Conservation (phyloP, 192 early-diverging fungal genomes). For the Backusella tarrabulga region DNA sequence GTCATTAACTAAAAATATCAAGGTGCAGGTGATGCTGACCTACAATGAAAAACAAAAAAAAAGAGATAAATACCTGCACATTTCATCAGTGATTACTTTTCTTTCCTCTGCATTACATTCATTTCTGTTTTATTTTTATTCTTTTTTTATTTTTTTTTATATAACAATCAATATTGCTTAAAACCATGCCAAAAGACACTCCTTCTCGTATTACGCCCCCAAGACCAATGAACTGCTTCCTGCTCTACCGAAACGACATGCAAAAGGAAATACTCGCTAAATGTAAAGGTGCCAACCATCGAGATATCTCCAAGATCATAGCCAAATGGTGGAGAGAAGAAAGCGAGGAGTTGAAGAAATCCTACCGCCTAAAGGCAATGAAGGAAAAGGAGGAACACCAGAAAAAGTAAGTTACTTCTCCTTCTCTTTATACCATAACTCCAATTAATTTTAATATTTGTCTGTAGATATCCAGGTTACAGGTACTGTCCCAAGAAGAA, state of each 20-base stretch:
- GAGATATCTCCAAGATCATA: constrained; percentile 59
- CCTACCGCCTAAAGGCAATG: constrained; percentile 47
- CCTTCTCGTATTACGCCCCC: neutral
- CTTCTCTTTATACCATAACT: neutral
- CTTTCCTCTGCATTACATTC: neutral
- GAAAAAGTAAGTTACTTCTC: constrained; percentile 20
- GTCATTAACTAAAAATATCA: neutral
- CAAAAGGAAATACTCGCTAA: constrained; percentile 51
- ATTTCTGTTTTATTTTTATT: neutral
- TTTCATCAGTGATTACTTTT: neutral
- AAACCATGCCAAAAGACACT: neutral
- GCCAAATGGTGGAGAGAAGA: constrained; percentile 59
- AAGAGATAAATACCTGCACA: neutral
- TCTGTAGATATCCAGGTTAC: constrained; percentile 23
- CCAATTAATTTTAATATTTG: neutral
- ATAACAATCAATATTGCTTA: neutral
- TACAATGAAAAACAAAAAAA: neutral
- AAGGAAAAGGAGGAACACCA: constrained; percentile 48
- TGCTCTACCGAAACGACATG: constrained; percentile 58
- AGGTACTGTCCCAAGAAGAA: constrained; percentile 19
- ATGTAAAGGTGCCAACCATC: constrained; percentile 53
- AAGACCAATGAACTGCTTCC: constrained; percentile 65
- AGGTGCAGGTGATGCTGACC: neutral
- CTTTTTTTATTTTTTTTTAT: neutral
- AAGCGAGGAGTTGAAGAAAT: constrained; percentile 48